Evolutionary conservation across 768 basidiomycete species (phyloP).

Genomic region (Basidioascus undulatus): DNA sequence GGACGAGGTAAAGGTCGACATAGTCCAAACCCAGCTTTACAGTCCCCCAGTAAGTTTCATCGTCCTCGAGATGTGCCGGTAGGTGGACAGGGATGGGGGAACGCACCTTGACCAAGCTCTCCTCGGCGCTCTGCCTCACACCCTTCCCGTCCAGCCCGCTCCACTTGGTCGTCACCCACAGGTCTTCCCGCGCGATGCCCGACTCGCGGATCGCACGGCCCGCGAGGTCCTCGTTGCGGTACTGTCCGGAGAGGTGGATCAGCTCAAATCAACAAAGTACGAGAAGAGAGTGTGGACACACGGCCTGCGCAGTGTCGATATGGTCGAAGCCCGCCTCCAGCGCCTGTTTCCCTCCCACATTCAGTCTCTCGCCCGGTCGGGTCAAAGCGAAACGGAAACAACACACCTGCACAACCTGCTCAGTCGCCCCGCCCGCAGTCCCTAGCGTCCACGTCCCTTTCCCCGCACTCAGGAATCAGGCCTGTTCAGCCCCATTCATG

Average conservation of each 20-base stretch:
- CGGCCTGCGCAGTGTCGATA: conserved; percentile 12
- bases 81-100: no score
- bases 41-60: no score
- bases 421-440: conserved; percentile 9
- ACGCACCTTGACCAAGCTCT: no score
- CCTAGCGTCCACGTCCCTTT: conserved; percentile 15
- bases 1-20: conserved; percentile 36
- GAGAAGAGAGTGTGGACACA: no score
- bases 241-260: no score
- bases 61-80: no score
- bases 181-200: conserved; percentile 3
- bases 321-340: conserved; percentile 14
- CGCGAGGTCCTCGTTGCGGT: conserved; percentile 4
- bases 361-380: background rate
- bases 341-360: conserved; percentile 13
- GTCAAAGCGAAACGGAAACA: conserved; percentile 4
- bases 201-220: conserved; percentile 4
- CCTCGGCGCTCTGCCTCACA: no score
- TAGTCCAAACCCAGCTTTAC: background rate
- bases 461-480: background rate
- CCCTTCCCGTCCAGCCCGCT: background rate
- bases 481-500: background rate
- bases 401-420: no score
- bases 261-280: background rate
- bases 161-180: conserved; percentile 10